Evolutionary conservation across 306 rosid genomes (phyloP), one percentile per base, ranked within the genome.

Genomic region (Cicer yamashitae): DNA sequence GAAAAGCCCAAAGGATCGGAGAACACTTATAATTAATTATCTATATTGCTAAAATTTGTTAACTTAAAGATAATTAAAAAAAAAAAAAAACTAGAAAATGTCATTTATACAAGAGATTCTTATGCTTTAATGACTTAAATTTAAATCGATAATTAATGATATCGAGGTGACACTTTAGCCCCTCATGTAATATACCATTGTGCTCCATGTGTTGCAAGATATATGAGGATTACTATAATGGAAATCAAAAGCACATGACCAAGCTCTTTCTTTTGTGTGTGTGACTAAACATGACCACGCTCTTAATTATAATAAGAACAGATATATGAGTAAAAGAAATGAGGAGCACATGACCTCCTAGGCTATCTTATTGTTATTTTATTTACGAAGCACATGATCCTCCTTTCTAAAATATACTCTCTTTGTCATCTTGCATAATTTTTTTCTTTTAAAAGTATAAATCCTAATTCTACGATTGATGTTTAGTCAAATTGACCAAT

Each of bases 241-340:
- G 48, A 76, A 77, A 82, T 71, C 51, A 58, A 77, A 77, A 57
- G 61, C 79, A 82, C 76, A 77, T 66, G 79, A 39, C 18, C 70
- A 53, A 15, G 1, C 63, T 7, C 4, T 10, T 18, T 25, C 30
- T 59, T 59, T 22, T 22, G 25, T 22, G 10, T 30, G 65, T 59
- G 18, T 59, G 43, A 12, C 43, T 30, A 58, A 59, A 59, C 43
- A 59, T 25, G 43, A 59, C 65, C 43, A 30, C 10, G 11, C 8
- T 40, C 48, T 71, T 71, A 65, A 82, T 20, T 43, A 66, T 76
- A 71, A 75, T 54, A 43, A 25, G 41, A 81, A 75, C 30, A 58
- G 1, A 67, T 8, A 51, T 18, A 18, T 5, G 75, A 43, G 52
- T 6, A 25, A 63, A 76, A 58, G 63, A 71, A 56, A 71, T 57